Percentiles rank a stretch among this genome's conserved stretches.
Evolutionary conservation across 73 alveolate species (phyloP).

Genomic region (Breviolum minutum): DNA sequence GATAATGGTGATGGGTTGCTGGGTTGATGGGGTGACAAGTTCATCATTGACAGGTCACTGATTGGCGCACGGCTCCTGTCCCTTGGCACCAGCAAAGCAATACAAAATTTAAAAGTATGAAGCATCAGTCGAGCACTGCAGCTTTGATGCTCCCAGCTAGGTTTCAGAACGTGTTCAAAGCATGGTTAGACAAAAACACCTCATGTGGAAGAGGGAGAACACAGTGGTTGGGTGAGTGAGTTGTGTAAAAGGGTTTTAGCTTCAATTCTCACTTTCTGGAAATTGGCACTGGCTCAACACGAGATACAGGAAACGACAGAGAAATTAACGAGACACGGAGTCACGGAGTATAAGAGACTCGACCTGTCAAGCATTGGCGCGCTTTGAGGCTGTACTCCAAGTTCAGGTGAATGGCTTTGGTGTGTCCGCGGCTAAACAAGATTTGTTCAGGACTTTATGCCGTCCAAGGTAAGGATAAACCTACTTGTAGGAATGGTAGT

Average conservation of each 20-base stretch:
- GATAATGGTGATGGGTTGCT: background rate
- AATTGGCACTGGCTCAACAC: background rate
- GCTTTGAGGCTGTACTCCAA: conserved; percentile 59
- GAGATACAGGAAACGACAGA: background rate
- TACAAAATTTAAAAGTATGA: background rate
- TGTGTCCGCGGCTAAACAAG: background rate
- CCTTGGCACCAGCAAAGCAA: background rate
- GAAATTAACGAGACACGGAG: background rate
- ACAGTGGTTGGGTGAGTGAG: background rate
- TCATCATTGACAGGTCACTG: background rate
- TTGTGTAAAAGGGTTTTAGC: background rate
- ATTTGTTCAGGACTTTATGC: background rate
- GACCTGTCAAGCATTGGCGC: background rate
- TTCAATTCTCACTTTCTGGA: background rate
- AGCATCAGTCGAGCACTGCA: too few relatives aligned
- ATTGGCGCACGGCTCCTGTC: conserved; percentile 35
- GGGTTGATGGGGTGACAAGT: background rate
- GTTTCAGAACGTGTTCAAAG: background rate
- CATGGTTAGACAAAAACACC: background rate
- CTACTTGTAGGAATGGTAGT: too few relatives aligned
- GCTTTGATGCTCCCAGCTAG: too few relatives aligned
- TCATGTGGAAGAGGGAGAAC: too few relatives aligned
- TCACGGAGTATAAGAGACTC: background rate
- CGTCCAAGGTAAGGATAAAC: background rate
- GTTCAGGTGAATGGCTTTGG: conserved; percentile 76